Evolutionary conservation across 306 rosid species (phyloP).

Genomic region (Pachyrhizus erosus): DNA sequence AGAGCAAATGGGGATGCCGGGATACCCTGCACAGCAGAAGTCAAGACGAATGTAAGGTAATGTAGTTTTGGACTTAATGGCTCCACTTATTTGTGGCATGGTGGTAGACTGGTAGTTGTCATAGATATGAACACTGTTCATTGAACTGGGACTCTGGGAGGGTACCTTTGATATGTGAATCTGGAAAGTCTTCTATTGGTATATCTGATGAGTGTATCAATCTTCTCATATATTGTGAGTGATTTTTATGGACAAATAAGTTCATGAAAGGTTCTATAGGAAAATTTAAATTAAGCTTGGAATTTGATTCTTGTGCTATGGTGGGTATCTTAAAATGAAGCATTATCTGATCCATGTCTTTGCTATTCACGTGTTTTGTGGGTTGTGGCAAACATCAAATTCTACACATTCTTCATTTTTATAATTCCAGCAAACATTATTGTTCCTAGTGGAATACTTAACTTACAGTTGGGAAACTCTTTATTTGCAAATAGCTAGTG

Average conservation of each 20-base stretch:
- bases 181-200: not conserved
- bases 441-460: not conserved
- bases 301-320: not conserved
- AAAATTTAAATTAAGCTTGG: not conserved
- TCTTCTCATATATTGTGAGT: not conserved
- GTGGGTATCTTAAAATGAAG: not conserved
- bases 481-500: not conserved
- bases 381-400: not conserved
- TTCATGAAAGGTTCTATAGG: not conserved
- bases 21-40: conserved; percentile 75
- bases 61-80: not conserved
- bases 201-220: not conserved
- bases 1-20: conserved; percentile 64
- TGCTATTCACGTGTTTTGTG: not conserved
- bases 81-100: not conserved
- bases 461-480: not conserved
- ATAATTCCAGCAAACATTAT: not conserved
- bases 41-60: conserved; percentile 67
- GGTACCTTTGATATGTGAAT: not conserved
- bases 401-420: not conserved
- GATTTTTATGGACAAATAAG: not conserved
- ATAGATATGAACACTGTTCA: conserved; percentile 15
- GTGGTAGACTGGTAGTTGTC: not conserved
- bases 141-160: not conserved
- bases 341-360: not conserved